A percentile compares a stretch with the other conserved stretches of the same genome.
Conservation (phyloP, 768 basidiomycete genomes). For the Suillus clintonianus region DNA sequence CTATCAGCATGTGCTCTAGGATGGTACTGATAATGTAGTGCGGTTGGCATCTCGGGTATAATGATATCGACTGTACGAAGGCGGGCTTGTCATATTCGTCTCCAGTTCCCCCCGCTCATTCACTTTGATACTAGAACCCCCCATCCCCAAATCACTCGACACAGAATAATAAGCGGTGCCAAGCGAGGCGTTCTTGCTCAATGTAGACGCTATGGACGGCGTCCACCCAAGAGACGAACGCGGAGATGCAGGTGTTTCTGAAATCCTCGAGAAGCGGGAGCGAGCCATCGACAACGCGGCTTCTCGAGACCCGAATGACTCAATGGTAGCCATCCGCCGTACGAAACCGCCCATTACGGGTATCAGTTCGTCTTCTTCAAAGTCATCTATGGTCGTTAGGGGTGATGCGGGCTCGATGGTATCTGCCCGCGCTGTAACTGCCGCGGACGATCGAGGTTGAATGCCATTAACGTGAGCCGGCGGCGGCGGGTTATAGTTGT, state of each 20-base stretch:
- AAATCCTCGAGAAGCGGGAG: constrained; percentile 26
- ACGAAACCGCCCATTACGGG: constrained; percentile 65
- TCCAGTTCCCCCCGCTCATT: constrained; percentile 31
- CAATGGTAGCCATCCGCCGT: constrained; percentile 80
- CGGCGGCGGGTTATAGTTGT: constrained; percentile 1
- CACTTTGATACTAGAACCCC: constrained; percentile 13
- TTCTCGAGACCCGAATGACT: constrained; percentile 73
- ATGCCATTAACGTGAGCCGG: not conserved
- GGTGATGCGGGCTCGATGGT: not conserved
- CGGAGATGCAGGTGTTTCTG: constrained; percentile 19
- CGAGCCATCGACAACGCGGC: constrained; percentile 28
- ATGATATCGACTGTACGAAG: constrained; percentile 14
- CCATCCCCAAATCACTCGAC: constrained; percentile 19
- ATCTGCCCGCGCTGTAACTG: not conserved
- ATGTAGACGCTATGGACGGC: not conserved
- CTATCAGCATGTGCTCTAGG: not conserved
- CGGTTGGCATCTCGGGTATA: constrained; percentile 6
- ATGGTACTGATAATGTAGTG: not conserved
- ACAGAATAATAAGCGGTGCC: constrained; percentile 28
- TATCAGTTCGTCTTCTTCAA: constrained; percentile 41
- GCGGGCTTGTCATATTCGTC: constrained; percentile 9
- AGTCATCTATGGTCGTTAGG: not conserved
- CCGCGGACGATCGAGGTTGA: constrained; percentile 12
- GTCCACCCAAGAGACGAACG: constrained; percentile 24
- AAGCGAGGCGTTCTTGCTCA: constrained; percentile 13